These are phyloP conservation scores for Stachybotrys elegans DNA, from an alignment of 2,329 filamentous ascomycete species.

Conservation along the genomic window DNA sequence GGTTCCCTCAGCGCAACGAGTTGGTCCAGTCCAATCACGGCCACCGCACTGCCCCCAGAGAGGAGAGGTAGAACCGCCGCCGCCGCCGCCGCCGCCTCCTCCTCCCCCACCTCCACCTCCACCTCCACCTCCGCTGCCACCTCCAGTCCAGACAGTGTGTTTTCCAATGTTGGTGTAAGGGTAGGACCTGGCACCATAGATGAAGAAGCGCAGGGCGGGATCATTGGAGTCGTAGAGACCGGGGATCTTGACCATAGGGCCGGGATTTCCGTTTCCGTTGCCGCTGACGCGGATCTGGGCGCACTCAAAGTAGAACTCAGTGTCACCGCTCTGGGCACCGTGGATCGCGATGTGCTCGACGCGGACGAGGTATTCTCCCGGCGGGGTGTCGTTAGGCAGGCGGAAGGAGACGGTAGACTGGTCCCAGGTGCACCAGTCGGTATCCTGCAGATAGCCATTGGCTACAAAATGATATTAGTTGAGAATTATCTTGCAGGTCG, in stretches of 20 bases:
- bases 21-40: not conserved
- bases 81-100: not conserved
- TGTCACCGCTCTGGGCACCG: constrained; percentile 22
- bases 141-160: not conserved
- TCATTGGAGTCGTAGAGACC: constrained; percentile 18
- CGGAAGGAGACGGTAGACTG: not conserved
- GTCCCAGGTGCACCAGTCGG: not conserved
- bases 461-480: too few relatives aligned
- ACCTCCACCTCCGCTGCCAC: too few relatives aligned
- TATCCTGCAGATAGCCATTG: not conserved
- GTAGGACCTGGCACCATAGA: not conserved
- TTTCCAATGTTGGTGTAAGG: not conserved
- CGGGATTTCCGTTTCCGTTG: constrained; percentile 9
- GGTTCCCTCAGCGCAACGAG: not conserved
- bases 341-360: constrained; percentile 43
- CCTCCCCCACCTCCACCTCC: not conserved
- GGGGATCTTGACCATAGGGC: constrained; percentile 19
- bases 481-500: too few relatives aligned
- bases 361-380: constrained; percentile 38
- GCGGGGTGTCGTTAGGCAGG: constrained; percentile 30
- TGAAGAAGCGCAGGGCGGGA: constrained; percentile 3
- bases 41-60: not conserved
- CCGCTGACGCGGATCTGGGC: constrained; percentile 35
- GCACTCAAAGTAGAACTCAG: constrained; percentile 39
- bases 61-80: not conserved